Evolutionary conservation across 2,329 filamentous ascomycete species (phyloP), one percentile per base, ranked within the genome.

Genomic region (Alternaria sp.): DNA sequence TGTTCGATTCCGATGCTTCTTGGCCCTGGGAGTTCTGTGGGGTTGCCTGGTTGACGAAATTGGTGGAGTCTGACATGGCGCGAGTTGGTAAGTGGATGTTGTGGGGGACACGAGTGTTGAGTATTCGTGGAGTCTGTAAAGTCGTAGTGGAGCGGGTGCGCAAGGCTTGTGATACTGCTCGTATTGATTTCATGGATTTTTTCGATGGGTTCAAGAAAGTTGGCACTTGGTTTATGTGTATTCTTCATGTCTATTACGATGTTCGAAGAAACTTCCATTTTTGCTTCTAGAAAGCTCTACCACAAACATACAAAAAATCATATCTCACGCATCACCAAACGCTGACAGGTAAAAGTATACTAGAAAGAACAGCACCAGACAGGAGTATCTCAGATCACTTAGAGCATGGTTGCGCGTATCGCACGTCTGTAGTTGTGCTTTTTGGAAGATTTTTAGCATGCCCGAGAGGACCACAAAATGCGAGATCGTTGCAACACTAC

Each of bases 281-380:
- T n/a, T n/a, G 28, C 16, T 53, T 53, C 51, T 53, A 44, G 51
- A 53, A 53, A 53, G 39, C 28, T 53, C 51, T 18, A 49, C 7
- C 20, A 18, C 16, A 41, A 51, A 30, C 49, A 16, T 22, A 18
- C 8, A 6, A 30, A n/a, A 42, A 42, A 7, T 9, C 20, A 24
- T 6, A 24, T 24, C 39, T 16, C 18, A 24, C 39, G 20, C 20
- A 24, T 11, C 39, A 24, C 24, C 39, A 14, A 16, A 24, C 39
- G 3, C 20, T 14, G 3, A 12, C 3, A 11, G 5, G 20, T 12
- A 12, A 42, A 8, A 24, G 12, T 24, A 24, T 12, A 14, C 11
- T 16, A 16, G 20, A 24, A 24, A 24, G 20, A 24, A 24, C 14
- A 5, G 11, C 7, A 42, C 16, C 20, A 42, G 39, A 6, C 20